Evolutionary conservation across 352 stramenopile genomes (phyloP).

Genomic region (Phytophthora syringae): DNA sequence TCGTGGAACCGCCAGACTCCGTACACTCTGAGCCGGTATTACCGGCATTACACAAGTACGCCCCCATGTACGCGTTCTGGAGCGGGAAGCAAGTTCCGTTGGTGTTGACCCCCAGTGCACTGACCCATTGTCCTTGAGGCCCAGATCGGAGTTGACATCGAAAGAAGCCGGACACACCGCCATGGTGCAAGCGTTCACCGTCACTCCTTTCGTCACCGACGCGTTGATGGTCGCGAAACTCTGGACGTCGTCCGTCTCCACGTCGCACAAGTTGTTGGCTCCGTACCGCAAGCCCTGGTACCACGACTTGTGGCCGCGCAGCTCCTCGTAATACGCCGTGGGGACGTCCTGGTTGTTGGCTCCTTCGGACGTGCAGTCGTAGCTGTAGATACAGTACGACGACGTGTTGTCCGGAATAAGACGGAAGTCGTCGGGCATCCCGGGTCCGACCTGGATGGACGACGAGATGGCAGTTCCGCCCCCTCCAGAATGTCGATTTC

Average conservation of each 20-base stretch:
- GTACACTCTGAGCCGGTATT: constrained; percentile 40
- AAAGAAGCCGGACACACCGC: constrained; percentile 69
- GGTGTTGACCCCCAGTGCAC: constrained; percentile 53
- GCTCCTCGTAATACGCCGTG: constrained; percentile 45
- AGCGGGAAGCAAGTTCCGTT: constrained; percentile 57
- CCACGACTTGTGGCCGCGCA: constrained; percentile 69
- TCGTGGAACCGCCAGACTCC: constrained; percentile 31
- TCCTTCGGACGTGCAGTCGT: constrained; percentile 42
- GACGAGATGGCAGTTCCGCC: constrained; percentile 79
- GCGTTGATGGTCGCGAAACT: constrained; percentile 50
- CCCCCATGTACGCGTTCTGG: constrained; percentile 57
- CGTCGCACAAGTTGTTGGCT: constrained; percentile 63
- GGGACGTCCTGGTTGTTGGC: constrained; percentile 61
- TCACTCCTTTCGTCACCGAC: constrained; percentile 52
- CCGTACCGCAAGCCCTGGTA: constrained; percentile 72
- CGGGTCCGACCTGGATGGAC: constrained; percentile 90
- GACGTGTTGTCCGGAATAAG: constrained; percentile 34
- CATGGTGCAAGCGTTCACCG: constrained; percentile 54
- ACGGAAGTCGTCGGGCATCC: constrained; percentile 63
- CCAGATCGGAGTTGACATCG: constrained; percentile 55
- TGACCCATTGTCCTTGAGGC: constrained; percentile 42
- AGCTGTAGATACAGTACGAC: constrained; percentile 54
- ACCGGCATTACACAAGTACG: constrained; percentile 56
- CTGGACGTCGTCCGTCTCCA: constrained; percentile 36
- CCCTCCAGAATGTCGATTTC: constrained; percentile 97